phyloP scores from a whole-genome alignment of 148 eudicot genomes.

The Nyssa sinensis region DNA sequence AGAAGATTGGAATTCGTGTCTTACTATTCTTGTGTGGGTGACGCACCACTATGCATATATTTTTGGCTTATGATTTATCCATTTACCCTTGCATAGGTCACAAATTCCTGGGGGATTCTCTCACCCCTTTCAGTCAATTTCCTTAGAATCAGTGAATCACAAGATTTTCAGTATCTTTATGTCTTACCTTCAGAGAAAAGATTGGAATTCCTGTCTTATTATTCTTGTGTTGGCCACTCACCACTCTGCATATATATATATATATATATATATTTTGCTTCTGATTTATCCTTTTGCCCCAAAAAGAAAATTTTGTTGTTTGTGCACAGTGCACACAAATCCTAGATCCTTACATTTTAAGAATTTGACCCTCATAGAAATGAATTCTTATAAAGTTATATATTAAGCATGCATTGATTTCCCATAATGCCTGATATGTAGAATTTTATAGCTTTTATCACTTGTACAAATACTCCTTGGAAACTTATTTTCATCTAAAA shows the following conservation, averaged over 20 bases:
- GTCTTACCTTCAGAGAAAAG: background rate
- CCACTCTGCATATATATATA: background rate
- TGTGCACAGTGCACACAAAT: too few species aligned
- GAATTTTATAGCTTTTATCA: background rate
- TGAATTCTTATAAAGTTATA: too few species aligned
- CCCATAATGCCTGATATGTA: too few species aligned
- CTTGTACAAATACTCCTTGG: background rate
- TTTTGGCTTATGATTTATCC: background rate
- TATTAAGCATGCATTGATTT: too few species aligned
- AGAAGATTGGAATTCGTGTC: background rate
- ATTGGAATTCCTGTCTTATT: background rate
- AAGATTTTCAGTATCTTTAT: background rate
- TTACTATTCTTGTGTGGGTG: background rate
- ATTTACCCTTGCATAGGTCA: background rate
- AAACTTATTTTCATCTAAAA: background rate
- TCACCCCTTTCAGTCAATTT: background rate
- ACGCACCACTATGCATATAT: background rate
- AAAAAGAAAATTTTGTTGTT: too few species aligned
- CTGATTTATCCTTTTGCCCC: background rate
- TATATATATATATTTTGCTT: background rate
- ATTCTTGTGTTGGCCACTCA: background rate
- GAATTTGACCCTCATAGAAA: too few species aligned
- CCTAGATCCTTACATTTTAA: too few species aligned
- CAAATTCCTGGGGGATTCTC: background rate
- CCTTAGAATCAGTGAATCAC: background rate